Evolutionary conservation across 257 asterid genomes (phyloP).

Genomic region (Penstemon eatonii): DNA sequence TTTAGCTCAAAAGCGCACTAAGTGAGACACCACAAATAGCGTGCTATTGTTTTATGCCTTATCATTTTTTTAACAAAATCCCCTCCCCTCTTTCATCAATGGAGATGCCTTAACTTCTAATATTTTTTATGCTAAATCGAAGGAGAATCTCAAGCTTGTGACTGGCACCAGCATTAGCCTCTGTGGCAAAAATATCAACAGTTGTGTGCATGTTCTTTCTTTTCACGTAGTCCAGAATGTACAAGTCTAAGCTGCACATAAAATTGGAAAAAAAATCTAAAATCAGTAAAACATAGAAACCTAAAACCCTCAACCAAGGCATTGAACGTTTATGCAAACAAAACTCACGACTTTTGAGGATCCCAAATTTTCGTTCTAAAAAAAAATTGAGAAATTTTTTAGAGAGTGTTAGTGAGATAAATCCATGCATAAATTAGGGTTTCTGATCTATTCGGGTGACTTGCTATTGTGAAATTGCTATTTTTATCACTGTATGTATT

Average conservation of each 20-base stretch:
- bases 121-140: no score
- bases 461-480: no score
- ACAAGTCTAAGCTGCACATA: slow-evolving; percentile 21
- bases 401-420: not conserved
- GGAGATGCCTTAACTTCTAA: no score
- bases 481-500: no score
- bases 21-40: no score
- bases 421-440: not conserved
- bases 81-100: no score
- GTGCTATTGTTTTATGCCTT: no score
- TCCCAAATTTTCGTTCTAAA: slow-evolving; percentile 16
- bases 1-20: no score
- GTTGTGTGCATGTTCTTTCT: slow-evolving; percentile 27
- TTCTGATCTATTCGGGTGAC: no score
- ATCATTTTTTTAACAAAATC: no score
- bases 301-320: not conserved
- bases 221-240: slow-evolving; percentile 31
- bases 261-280: not conserved
- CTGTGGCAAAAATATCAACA: slow-evolving; percentile 35
- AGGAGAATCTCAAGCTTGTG: no score
- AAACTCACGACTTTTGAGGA: slow-evolving; percentile 27
- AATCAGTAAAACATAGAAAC: not conserved
- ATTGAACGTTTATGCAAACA: not conserved
- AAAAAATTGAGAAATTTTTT: not conserved
- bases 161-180: slow-evolving; percentile 23